Conservation (phyloP, 2,329 filamentous ascomycete species). For the Sarocladium brachiariae region DNA sequence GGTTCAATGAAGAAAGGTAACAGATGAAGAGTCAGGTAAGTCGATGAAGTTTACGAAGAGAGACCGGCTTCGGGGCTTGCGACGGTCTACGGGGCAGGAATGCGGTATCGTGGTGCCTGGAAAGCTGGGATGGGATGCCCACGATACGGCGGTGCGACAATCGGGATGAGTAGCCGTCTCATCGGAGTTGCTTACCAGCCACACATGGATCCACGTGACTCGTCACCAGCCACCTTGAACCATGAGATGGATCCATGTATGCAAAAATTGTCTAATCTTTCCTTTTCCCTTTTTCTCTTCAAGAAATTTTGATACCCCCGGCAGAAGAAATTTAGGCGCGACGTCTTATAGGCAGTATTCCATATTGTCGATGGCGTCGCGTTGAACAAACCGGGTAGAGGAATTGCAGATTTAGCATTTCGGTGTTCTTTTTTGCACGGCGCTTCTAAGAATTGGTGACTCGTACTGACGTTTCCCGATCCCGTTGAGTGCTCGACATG, state of each 20-base stretch:
- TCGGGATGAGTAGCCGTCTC: neutral
- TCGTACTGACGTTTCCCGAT: conserved; percentile 49
- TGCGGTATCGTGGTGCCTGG: neutral
- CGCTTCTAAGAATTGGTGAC: conserved; percentile 60
- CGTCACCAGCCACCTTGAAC: neutral
- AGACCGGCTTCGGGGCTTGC: no score
- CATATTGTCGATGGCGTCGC: conserved; percentile 32
- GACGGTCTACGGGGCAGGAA: neutral
- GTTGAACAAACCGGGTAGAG: conserved; percentile 55
- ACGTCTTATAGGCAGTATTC: conserved; percentile 25
- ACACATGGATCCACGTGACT: neutral
- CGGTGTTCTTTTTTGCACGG: conserved; percentile 32
- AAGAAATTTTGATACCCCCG: conserved; percentile 47
- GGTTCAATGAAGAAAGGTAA: no score
- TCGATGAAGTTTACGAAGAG: no score
- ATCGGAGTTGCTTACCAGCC: neutral
- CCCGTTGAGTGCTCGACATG: conserved; percentile 59
- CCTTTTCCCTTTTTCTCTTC: conserved; percentile 27
- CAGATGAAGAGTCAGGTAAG: no score
- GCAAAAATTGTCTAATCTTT: conserved; percentile 12
- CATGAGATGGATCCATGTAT: neutral
- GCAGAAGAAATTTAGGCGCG: conserved; percentile 47
- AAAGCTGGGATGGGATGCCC: neutral
- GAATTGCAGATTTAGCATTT: conserved; percentile 29
- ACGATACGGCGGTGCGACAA: neutral